A percentile compares a stretch with the other conserved stretches of the same genome.
phyloP scores from a whole-genome alignment of 176 grass and related monocot species.

The Poa annua region DNA sequence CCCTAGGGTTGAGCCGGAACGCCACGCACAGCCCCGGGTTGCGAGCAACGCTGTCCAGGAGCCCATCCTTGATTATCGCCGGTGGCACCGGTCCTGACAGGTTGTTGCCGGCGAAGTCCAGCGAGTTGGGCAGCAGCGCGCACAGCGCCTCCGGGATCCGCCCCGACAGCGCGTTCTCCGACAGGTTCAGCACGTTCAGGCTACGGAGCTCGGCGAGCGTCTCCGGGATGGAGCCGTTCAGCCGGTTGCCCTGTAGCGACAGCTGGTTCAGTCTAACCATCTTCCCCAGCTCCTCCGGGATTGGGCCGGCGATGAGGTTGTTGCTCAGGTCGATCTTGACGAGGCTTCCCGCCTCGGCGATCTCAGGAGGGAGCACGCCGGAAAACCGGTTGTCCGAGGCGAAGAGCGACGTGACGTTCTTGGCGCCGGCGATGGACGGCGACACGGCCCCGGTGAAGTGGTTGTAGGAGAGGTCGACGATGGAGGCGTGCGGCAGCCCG shows the following conservation, averaged over 20 bases:
- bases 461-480: slow-evolving; percentile 86
- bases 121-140: slow-evolving; percentile 77
- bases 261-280: slow-evolving; percentile 76
- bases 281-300: slow-evolving; percentile 53
- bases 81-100: slow-evolving; percentile 73
- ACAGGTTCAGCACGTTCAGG: slow-evolving; percentile 95
- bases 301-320: slow-evolving; percentile 63
- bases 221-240: slow-evolving; percentile 69
- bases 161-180: slow-evolving; percentile 72
- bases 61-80: slow-evolving; percentile 75
- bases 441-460: slow-evolving; percentile 63
- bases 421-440: slow-evolving; percentile 45
- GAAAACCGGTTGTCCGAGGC: slow-evolving; percentile 64
- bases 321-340: slow-evolving; percentile 92
- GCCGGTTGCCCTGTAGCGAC: slow-evolving; percentile 75
- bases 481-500: slow-evolving; percentile 68
- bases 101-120: slow-evolving; percentile 90
- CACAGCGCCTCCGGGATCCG: slow-evolving; percentile 78
- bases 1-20: slow-evolving; percentile 69
- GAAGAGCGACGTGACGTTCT: slow-evolving; percentile 77
- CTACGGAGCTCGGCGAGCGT: slow-evolving; percentile 54
- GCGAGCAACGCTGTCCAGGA: slow-evolving; percentile 78
- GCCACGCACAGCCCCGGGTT: slow-evolving; percentile 83
- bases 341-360: slow-evolving; percentile 45
- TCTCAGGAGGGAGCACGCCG: slow-evolving; percentile 60